Percentiles rank a stretch among this genome's conserved stretches.
phyloP scores from a whole-genome alignment of 2,329 filamentous ascomycete species.

The Lizonia empirigonia region DNA sequence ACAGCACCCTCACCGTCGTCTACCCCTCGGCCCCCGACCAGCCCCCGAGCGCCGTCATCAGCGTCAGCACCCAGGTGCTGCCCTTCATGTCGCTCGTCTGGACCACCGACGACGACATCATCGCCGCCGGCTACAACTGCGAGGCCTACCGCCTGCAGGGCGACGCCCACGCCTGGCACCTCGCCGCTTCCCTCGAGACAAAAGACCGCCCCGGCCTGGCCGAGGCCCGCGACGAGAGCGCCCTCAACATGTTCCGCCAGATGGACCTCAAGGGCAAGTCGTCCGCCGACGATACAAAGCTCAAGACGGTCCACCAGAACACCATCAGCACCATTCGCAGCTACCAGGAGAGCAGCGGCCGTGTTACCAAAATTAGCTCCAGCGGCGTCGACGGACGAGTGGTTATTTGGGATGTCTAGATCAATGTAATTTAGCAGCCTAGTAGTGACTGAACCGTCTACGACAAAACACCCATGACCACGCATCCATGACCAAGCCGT shows the following conservation, averaged over 20 bases:
- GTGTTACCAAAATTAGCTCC: constrained; percentile 79
- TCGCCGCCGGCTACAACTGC: constrained; percentile 87
- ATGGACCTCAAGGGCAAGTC: constrained; percentile 96
- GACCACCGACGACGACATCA: constrained; percentile 90
- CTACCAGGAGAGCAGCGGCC: constrained; percentile 69
- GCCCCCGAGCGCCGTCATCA: constrained; percentile 87
- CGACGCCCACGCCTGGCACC: constrained; percentile 77
- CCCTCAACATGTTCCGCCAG: constrained; percentile 96
- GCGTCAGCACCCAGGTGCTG: constrained; percentile 84
- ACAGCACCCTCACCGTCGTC: constrained; percentile 95
- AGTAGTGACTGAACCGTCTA: too few relatives aligned
- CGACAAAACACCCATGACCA: too few relatives aligned
- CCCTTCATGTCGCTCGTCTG: constrained; percentile 93
- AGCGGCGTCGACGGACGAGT: constrained; percentile 56
- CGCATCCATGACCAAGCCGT: too few relatives aligned
- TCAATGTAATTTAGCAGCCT: too few relatives aligned
- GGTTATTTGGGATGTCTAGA: constrained; percentile 55
- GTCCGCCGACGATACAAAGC: constrained; percentile 84
- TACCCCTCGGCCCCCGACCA: constrained; percentile 92
- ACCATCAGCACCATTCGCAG: constrained; percentile 84
- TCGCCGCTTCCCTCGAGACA: constrained; percentile 78
- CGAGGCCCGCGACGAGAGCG: constrained; percentile 81
- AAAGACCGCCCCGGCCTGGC: constrained; percentile 66
- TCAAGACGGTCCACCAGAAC: constrained; percentile 96
- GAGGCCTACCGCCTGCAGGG: constrained; percentile 91